These are phyloP conservation scores for Aschersonia sp. DNA, from an alignment of 2,329 filamentous ascomycete species.

Conservation along the genomic window DNA sequence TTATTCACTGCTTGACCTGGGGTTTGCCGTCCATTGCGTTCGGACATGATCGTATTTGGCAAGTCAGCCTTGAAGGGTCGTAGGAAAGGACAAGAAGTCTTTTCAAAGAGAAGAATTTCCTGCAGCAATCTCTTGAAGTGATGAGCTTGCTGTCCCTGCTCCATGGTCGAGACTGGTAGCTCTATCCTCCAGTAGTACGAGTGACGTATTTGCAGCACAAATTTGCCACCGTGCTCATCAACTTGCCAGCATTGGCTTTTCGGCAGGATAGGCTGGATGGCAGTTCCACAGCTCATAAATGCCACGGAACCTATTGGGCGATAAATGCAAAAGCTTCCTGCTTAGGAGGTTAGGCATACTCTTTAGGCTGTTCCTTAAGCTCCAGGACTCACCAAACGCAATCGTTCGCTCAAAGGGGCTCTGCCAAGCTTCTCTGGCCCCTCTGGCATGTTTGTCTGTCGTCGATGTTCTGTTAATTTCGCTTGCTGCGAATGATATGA, in stretches of 20 bases:
- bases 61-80: slow-evolving; percentile 39
- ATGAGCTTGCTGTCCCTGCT: slow-evolving; percentile 39
- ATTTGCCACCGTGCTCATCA: slow-evolving; percentile 63
- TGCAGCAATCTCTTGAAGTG: slow-evolving; percentile 56
- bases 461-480: slow-evolving; percentile 9
- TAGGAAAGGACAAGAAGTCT: slow-evolving; percentile 74
- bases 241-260: slow-evolving; percentile 93
- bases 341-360: too few species aligned
- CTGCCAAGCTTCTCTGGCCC: slow-evolving; percentile 5
- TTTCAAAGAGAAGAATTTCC: slow-evolving; percentile 70
- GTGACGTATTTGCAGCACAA: slow-evolving; percentile 72
- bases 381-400: slow-evolving; percentile 47
- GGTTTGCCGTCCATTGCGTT: neutral
- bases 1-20: too few species aligned
- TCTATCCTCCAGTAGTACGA: slow-evolving; percentile 88
- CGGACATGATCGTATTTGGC: too few species aligned
- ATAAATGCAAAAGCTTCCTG: slow-evolving; percentile 69
- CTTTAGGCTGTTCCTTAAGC: neutral
- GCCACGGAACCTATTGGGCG: slow-evolving; percentile 74
- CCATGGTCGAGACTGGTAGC: slow-evolving; percentile 44
- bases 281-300: slow-evolving; percentile 72
- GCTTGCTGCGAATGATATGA: slow-evolving; percentile 38
- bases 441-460: neutral
- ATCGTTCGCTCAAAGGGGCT: slow-evolving; percentile 65
- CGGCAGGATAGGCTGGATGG: slow-evolving; percentile 74